Evolutionary conservation across 495 filamentous ascomycete genomes (phyloP).

Genomic region (Penicillium pulvis): DNA sequence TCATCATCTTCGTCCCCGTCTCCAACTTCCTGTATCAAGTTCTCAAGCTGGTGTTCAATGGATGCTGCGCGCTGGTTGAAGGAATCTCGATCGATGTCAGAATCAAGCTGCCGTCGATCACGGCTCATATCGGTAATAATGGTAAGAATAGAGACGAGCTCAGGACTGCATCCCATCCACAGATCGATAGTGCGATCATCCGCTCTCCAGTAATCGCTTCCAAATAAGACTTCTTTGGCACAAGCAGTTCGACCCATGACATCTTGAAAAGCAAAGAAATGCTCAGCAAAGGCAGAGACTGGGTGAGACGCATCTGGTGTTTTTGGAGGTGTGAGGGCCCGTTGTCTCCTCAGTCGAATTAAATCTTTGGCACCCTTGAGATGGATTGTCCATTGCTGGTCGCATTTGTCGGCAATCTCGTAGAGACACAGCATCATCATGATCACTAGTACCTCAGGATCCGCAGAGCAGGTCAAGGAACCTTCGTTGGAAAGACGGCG

Average conservation of each 20-base stretch:
- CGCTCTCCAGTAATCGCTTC: constrained; percentile 45
- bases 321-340: constrained; percentile 15
- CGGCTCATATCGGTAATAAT: constrained; percentile 48
- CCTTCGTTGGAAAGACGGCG: constrained; percentile 33
- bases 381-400: constrained; percentile 47
- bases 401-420: constrained; percentile 50
- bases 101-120: constrained; percentile 29
- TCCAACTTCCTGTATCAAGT: constrained; percentile 39
- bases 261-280: constrained; percentile 52
- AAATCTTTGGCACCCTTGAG: constrained; percentile 47
- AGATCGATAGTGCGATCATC: constrained; percentile 39
- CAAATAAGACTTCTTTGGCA: constrained; percentile 42
- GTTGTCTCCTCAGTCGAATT: constrained; percentile 40
- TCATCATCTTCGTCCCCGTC: constrained; percentile 34
- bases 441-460: constrained; percentile 43
- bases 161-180: constrained; percentile 52
- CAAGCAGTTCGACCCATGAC: constrained; percentile 52
- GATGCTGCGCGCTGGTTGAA: constrained; percentile 36
- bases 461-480: constrained; percentile 23
- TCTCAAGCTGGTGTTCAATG: constrained; percentile 32
- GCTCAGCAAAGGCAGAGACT: constrained; percentile 41
- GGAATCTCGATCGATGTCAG: constrained; percentile 22
- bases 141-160: constrained; percentile 42
- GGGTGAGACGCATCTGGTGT: constrained; percentile 23
- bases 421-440: constrained; percentile 53